Evolutionary conservation across 495 filamentous ascomycete species (phyloP).

Genomic region (Chaetomium tenue): DNA sequence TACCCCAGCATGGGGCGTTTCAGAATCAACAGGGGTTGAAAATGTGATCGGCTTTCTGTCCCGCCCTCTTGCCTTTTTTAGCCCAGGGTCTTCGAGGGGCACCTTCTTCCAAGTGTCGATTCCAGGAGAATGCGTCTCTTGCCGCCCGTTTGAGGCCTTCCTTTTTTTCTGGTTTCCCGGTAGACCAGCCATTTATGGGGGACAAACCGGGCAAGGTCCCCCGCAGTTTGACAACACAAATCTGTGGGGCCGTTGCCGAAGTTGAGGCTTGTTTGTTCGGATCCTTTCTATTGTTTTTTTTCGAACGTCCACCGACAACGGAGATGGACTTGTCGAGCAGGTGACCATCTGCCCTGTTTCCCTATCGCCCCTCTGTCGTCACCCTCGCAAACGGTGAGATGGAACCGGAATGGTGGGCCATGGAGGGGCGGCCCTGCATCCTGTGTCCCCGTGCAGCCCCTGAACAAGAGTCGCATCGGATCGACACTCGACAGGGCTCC

Average conservation of each 20-base stretch:
- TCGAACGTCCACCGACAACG: neutral
- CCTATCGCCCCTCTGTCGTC: neutral
- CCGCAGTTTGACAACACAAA: neutral
- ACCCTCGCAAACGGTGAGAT: conserved; percentile 1
- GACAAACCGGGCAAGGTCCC: neutral
- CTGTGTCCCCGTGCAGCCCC: conserved; percentile 2
- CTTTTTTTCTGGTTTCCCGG: neutral
- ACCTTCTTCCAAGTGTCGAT: neutral
- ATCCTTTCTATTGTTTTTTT: neutral
- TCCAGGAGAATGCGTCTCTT: neutral
- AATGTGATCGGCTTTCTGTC: conserved; percentile 25
- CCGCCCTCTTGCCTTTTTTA: conserved; percentile 15
- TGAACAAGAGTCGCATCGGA: conserved; percentile 19
- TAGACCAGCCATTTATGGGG: neutral
- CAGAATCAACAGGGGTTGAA: conserved; percentile 28
- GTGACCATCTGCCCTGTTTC: neutral
- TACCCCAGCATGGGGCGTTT: conserved; percentile 24
- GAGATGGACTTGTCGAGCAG: neutral
- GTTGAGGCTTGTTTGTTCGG: neutral
- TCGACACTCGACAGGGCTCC: conserved; percentile 13
- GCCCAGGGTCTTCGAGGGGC: neutral
- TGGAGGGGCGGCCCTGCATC: neutral
- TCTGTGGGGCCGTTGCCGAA: neutral
- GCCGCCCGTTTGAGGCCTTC: neutral
- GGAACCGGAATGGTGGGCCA: conserved; percentile 13